A percentile compares a stretch with the other conserved stretches of the same genome.
Conservation (phyloP, 345 rosid species). For the Moricandia arvensis region DNA sequence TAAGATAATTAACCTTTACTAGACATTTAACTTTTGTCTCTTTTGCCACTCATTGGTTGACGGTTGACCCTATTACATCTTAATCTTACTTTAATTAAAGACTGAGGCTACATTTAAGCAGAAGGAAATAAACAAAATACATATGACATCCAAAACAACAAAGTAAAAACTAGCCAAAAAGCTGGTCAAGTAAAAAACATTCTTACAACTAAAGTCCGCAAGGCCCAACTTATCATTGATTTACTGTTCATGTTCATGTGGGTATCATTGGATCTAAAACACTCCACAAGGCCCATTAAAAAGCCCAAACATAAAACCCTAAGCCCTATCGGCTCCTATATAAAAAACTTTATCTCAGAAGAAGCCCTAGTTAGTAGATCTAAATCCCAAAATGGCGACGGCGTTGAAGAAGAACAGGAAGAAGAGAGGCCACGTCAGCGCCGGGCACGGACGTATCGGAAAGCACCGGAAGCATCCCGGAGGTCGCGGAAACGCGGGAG, state of each 20-base stretch:
- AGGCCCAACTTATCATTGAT: background rate
- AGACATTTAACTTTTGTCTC: background rate
- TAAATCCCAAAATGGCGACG: background rate
- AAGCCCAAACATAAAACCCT: background rate
- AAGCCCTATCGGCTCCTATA: background rate
- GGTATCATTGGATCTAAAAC: background rate
- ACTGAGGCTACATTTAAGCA: too few relatives aligned
- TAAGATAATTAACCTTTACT: too few relatives aligned
- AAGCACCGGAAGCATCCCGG: background rate
- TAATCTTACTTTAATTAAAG: too few relatives aligned
- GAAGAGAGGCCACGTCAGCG: background rate
- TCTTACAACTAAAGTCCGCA: background rate
- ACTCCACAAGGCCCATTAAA: background rate
- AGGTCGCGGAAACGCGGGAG: background rate
- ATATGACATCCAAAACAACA: too few relatives aligned
- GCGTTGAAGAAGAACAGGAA: background rate
- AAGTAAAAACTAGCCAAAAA: too few relatives aligned
- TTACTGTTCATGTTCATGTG: background rate
- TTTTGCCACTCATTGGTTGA: too few relatives aligned
- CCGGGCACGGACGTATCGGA: background rate
- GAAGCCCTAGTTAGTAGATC: background rate
- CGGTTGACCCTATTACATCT: background rate
- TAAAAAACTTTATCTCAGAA: background rate
- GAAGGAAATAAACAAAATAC: too few relatives aligned
- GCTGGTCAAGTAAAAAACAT: too few relatives aligned